A percentile compares a stretch with the other conserved stretches of the same genome.
phyloP scores from a whole-genome alignment of 2,329 filamentous ascomycete genomes.

The Chrysosphaeria jannelii region DNA sequence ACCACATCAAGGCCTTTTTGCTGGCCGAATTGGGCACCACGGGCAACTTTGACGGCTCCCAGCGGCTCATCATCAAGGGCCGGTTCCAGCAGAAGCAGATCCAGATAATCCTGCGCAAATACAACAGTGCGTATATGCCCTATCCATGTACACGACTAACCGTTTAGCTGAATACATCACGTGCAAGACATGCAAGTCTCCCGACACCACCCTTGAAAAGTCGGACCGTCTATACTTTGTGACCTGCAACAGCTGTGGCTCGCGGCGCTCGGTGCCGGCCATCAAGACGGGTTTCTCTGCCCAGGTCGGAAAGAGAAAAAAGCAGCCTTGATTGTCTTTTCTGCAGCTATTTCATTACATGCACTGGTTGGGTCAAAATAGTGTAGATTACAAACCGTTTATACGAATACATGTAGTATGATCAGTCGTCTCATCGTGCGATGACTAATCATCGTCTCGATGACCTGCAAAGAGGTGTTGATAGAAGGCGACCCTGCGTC shows the following conservation, averaged over 20 bases:
- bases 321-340: no score
- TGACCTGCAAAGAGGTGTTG: not conserved
- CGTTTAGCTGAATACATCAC: constrained; percentile 71
- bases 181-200: constrained; percentile 90
- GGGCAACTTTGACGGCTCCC: constrained; percentile 76
- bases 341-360: no score
- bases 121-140: constrained; percentile 27
- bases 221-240: constrained; percentile 97
- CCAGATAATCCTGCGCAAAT: constrained; percentile 85
- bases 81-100: constrained; percentile 99
- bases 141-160: constrained; percentile 7
- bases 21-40: constrained; percentile 96
- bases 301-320: constrained; percentile 95
- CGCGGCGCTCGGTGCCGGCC: constrained; percentile 65
- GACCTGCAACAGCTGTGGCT: constrained; percentile 32
- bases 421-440: no score
- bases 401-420: not conserved
- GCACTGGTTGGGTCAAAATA: no score
- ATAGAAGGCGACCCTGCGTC: not conserved
- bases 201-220: constrained; percentile 90
- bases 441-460: no score
- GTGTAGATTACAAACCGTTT: no score
- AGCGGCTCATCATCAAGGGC: constrained; percentile 75
- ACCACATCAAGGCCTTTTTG: constrained; percentile 88
- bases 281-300: constrained; percentile 99